Conservation (phyloP, 2,329 filamentous ascomycete species). For the Aspergillus viridinutans region DNA sequence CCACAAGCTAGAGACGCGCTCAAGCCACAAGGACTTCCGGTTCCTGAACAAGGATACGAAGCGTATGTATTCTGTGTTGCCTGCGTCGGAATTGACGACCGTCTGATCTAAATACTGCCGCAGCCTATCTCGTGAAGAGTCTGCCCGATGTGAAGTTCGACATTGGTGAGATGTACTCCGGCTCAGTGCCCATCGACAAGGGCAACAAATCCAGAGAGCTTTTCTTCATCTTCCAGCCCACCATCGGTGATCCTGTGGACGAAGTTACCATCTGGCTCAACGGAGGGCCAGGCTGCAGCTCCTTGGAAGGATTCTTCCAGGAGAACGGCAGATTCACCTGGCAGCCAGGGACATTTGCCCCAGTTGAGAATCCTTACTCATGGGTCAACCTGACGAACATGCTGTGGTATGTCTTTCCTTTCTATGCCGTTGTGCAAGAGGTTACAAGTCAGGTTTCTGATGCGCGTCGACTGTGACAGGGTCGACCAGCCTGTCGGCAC, state of each 20-base stretch:
- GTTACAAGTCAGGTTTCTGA: background rate
- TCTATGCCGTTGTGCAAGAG: background rate
- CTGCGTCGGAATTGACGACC: background rate
- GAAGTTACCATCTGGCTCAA: conserved; percentile 47
- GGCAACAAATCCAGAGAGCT: conserved; percentile 42
- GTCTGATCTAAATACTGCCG: background rate
- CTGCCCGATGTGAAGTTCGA: conserved; percentile 69
- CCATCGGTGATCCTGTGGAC: conserved; percentile 41
- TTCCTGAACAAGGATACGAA: conserved; percentile 24
- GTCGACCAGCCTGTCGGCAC: conserved; percentile 50
- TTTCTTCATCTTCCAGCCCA: conserved; percentile 49
- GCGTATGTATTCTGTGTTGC: conserved; percentile 14
- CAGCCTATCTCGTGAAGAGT: conserved; percentile 60
- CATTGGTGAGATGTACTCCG: conserved; percentile 50
- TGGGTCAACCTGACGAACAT: conserved; percentile 75
- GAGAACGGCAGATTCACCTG: conserved; percentile 73
- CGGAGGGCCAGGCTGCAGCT: conserved; percentile 54
- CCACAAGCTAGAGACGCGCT: conserved; percentile 8
- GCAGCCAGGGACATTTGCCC: conserved; percentile 65
- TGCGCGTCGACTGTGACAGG: conserved; percentile 8
- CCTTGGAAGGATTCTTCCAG: conserved; percentile 65
- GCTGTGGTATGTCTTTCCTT: conserved; percentile 58
- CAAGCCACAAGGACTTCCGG: conserved; percentile 19
- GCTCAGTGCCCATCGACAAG: conserved; percentile 52
- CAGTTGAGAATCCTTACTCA: conserved; percentile 63